These are phyloP conservation scores for Aspergillus sparsus DNA, from an alignment of 495 filamentous ascomycete genomes.

Conservation along the genomic window DNA sequence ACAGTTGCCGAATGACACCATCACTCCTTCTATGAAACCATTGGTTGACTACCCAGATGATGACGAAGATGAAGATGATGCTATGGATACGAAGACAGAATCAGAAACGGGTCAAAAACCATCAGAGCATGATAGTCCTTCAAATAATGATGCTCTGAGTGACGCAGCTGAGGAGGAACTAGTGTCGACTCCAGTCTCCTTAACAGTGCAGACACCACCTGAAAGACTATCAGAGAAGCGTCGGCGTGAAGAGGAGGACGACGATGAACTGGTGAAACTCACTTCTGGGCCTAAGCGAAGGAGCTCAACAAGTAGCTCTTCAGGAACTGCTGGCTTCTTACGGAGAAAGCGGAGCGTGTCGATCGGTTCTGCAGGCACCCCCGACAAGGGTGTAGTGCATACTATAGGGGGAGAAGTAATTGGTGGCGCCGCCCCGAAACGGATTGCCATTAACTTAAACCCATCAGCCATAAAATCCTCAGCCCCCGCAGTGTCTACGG, in stretches of 20 bases:
- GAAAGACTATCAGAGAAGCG: conserved; percentile 90
- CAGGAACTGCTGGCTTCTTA: conserved; percentile 36
- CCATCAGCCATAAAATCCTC: conserved; percentile 25
- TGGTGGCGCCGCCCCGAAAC: conserved; percentile 43
- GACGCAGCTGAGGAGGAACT: conserved; percentile 28
- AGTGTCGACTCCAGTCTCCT: conserved; percentile 34
- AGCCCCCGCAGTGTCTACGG: conserved; percentile 18
- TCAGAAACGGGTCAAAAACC: conserved; percentile 26
- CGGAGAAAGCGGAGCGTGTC: conserved; percentile 47
- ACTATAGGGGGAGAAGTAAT: conserved; percentile 26
- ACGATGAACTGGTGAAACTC: conserved; percentile 76
- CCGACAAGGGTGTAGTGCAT: conserved; percentile 35
- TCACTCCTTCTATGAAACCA: conserved; percentile 64
- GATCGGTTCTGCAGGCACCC: conserved; percentile 30
- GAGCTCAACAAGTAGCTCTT: conserved; percentile 48
- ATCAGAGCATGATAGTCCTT: conserved; percentile 17
- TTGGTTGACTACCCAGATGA: conserved; percentile 92
- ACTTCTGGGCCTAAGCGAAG: conserved; percentile 65
- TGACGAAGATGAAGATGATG: conserved; percentile 71
- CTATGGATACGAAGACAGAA: conserved; percentile 52
- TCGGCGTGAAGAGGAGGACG: conserved; percentile 84
- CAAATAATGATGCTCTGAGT: conserved; percentile 23
- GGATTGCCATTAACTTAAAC: conserved; percentile 53
- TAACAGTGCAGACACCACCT: conserved; percentile 49
- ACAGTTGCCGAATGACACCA: conserved; percentile 40